A percentile compares a stretch with the other conserved stretches of the same genome.
Conservation (phyloP, 2,329 filamentous ascomycete genomes). For the Colletotrichum karsti region DNA sequence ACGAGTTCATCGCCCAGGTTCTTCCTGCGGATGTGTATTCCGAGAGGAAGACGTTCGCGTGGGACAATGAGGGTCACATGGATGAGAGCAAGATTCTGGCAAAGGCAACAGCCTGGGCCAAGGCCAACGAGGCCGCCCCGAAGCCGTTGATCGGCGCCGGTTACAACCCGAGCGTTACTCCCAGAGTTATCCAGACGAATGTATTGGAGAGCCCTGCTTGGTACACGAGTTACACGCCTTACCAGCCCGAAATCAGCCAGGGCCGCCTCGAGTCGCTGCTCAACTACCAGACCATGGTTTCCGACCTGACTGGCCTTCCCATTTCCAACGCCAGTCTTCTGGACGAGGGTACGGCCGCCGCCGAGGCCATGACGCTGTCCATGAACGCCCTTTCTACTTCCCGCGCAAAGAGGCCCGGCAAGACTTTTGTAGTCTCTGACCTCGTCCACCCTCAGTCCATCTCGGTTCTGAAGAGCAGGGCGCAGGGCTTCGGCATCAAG, state of each 20-base stretch:
- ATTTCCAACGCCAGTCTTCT: conserved; percentile 92
- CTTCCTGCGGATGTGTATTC: conserved; percentile 83
- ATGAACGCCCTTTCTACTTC: conserved; percentile 77
- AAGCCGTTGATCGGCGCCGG: conserved; percentile 85
- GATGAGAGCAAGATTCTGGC: conserved; percentile 69
- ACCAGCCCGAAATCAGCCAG: conserved; percentile 97
- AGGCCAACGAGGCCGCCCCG: conserved; percentile 44
- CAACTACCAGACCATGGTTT: conserved; percentile 95
- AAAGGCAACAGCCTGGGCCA: conserved; percentile 42
- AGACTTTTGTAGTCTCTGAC: conserved; percentile 85
- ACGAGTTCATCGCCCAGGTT: conserved; percentile 86
- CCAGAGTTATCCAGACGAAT: conserved; percentile 91
- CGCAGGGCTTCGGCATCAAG: conserved; percentile 89
- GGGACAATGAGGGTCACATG: conserved; percentile 54
- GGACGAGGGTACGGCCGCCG: conserved; percentile 91
- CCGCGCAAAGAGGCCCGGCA: conserved; percentile 77
- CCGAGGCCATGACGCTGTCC: conserved; percentile 95
- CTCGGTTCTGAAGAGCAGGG: conserved; percentile 83
- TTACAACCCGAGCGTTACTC: conserved; percentile 87
- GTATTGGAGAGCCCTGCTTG: conserved; percentile 92
- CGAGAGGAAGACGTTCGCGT: conserved; percentile 67
- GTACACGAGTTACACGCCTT: conserved; percentile 98
- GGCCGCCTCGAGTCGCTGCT: conserved; percentile 90
- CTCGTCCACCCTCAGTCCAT: conserved; percentile 87
- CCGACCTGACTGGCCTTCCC: conserved; percentile 85